Base-by-base conservation (phyloP, 306 rosid genomes). In the Trifolium dubium region DNA sequence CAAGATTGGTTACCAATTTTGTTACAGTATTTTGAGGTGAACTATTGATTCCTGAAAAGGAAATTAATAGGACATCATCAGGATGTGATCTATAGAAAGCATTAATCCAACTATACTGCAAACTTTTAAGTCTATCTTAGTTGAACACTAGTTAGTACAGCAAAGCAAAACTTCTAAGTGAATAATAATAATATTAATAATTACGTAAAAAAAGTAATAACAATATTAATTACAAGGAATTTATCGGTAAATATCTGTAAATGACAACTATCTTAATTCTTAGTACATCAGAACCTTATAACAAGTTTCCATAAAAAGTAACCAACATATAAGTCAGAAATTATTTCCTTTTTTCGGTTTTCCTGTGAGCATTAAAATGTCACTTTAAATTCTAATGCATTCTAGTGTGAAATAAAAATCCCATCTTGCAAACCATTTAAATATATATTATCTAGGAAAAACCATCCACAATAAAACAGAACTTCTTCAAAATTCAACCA, bases 41-140 rank as follows among this genome's bases (percentile, higher is more conserved):
- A 65, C 67, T 83, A 31, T 76, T 79, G 61, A 32, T 65, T 59
- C 81, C 90, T 86, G 90, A 64, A 83, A 71, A 74, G 65, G 58
- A 39, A 79, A 70, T 72, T 5, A 72, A 69, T n/a, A 43, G 19
- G 56, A 54, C 37, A 72, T 78, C 51, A 72, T 78, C 51, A 72
- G 49, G 19, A 71, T 53, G 77, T 39, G 54, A 69, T 49, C 14
- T 18, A 37, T 19, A 44, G 41, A 34, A 49, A 44, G 14, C 66
- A 80, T 73, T 59, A 17, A 62, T 71, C 31, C 67, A 61, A 61
- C 18, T 13, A 46, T 35, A 35, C 40, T 46, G 62, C 56, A 82
- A 49, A 65, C 31, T 68, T 68, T 53, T 31, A 54, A 63, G 65
- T 62, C 11, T 65, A 73, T 29, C 63, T 74, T 39, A 61, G 60